These are phyloP conservation scores for Echria macrotheca DNA, from an alignment of 495 filamentous ascomycete species.

Conservation along the genomic window DNA sequence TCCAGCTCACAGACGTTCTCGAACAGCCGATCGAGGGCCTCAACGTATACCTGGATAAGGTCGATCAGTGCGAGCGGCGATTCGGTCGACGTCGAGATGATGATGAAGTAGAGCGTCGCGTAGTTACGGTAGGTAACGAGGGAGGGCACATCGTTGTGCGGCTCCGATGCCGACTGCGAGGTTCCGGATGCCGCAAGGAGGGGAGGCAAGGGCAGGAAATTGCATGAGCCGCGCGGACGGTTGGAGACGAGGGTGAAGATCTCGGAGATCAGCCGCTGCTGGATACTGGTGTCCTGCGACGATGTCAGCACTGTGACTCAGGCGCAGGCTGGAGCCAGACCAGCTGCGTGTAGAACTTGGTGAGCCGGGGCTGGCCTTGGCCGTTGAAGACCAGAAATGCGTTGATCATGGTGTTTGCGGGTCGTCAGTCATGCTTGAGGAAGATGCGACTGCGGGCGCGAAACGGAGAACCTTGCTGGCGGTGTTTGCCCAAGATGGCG, in stretches of 20 bases:
- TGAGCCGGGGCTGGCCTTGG: conserved; percentile 89
- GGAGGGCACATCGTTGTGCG: conserved; percentile 81
- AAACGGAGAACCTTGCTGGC: background rate
- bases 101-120: conserved; percentile 95
- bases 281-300: conserved; percentile 80
- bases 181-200: conserved; percentile 45
- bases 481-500: conserved; percentile 2
- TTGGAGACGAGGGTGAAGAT: conserved; percentile 96
- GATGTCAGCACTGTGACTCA: background rate
- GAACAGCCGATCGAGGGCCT: conserved; percentile 88
- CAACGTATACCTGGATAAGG: conserved; percentile 96
- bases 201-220: conserved; percentile 74
- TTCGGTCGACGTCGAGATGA: conserved; percentile 96
- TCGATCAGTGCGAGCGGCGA: conserved; percentile 93
- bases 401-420: conserved; percentile 75
- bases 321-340: conserved; percentile 43
- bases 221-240: conserved; percentile 82
- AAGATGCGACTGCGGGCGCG: background rate
- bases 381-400: conserved; percentile 99
- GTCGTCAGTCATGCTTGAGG: background rate
- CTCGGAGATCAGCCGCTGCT: conserved; percentile 92
- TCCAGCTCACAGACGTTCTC: conserved; percentile 98
- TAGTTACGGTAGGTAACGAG: conserved; percentile 98
- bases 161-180: conserved; percentile 55
- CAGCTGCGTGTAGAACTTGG: conserved; percentile 98